phyloP scores from a whole-genome alignment of 352 stramenopile genomes.

The Globisporangium cylindrosporum region DNA sequence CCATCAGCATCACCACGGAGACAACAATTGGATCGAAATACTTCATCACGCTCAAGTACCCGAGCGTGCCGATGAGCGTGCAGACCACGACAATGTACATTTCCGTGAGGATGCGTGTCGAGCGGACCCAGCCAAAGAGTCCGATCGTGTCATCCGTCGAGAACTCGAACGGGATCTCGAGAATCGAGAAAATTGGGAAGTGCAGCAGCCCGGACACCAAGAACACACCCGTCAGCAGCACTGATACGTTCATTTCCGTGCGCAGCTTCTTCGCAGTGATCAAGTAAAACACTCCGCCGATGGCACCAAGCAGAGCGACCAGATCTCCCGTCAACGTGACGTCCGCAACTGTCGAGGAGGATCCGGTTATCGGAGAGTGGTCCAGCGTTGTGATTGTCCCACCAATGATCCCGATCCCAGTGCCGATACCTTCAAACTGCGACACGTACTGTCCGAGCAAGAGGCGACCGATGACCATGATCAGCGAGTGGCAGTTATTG shows the following conservation, averaged over 20 bases:
- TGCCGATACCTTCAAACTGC: constrained; percentile 74
- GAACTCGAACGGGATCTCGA: constrained; percentile 66
- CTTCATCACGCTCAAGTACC: constrained; percentile 88
- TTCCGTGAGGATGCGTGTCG: constrained; percentile 64
- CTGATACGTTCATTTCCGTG: constrained; percentile 58
- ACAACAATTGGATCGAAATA: constrained; percentile 91
- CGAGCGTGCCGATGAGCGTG: constrained; percentile 81
- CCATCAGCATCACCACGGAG: constrained; percentile 87
- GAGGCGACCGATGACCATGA: constrained; percentile 70
- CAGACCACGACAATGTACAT: constrained; percentile 86
- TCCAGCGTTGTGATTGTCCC: constrained; percentile 74
- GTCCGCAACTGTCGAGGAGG: constrained; percentile 27
- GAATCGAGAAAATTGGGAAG: constrained; percentile 59
- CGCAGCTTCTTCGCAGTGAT: constrained; percentile 70
- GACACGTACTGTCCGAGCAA: constrained; percentile 61
- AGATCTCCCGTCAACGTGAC: constrained; percentile 67
- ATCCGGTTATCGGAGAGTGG: constrained; percentile 24
- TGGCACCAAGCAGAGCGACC: constrained; percentile 65
- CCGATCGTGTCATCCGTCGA: constrained; percentile 68
- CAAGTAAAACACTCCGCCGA: constrained; percentile 75
- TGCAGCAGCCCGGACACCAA: constrained; percentile 62
- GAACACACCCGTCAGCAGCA: constrained; percentile 69
- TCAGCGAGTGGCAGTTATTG: constrained; percentile 85
- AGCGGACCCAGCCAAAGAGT: constrained; percentile 83
- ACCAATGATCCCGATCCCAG: constrained; percentile 72